Percentiles rank a stretch among this genome's conserved stretches.
phyloP scores from a whole-genome alignment of 257 asterid genomes.

The Rauvolfia tetraphylla region DNA sequence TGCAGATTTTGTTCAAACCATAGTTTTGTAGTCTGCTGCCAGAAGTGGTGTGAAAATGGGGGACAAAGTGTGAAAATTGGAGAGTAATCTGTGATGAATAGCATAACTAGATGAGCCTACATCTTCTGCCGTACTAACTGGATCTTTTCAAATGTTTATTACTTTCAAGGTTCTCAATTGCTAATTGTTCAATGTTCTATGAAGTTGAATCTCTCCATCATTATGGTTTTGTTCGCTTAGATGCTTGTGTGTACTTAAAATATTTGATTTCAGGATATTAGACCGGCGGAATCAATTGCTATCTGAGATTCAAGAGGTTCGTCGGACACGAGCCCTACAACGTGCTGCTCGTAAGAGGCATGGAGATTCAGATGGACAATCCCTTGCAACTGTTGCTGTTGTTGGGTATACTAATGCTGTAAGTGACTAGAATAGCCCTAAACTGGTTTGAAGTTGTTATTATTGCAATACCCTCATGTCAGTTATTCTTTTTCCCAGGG shows the following conservation, averaged over 20 bases:
- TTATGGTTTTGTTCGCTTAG: background rate
- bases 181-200: background rate
- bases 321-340: conserved; percentile 87
- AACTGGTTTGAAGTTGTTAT: conserved; percentile 18
- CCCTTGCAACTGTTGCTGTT: conserved; percentile 77
- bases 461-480: conserved; percentile 12
- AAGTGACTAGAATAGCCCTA: conserved; percentile 29
- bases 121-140: background rate
- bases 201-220: background rate
- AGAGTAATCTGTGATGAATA: background rate
- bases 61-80: background rate
- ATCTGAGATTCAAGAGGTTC: conserved; percentile 84
- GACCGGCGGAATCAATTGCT: conserved; percentile 72
- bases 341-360: conserved; percentile 82
- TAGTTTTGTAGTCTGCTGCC: background rate
- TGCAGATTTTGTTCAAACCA: background rate
- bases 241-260: background rate
- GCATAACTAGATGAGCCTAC: background rate
- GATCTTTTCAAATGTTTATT: background rate
- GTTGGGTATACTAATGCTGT: conserved; percentile 99
- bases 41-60: background rate
- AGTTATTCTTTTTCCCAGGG: conserved; percentile 50
- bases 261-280: conserved; percentile 54
- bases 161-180: background rate
- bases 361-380: conserved; percentile 60